These are phyloP conservation scores for Glaciozyma martinii DNA, from an alignment of 768 basidiomycete species.

Conservation along the genomic window DNA sequence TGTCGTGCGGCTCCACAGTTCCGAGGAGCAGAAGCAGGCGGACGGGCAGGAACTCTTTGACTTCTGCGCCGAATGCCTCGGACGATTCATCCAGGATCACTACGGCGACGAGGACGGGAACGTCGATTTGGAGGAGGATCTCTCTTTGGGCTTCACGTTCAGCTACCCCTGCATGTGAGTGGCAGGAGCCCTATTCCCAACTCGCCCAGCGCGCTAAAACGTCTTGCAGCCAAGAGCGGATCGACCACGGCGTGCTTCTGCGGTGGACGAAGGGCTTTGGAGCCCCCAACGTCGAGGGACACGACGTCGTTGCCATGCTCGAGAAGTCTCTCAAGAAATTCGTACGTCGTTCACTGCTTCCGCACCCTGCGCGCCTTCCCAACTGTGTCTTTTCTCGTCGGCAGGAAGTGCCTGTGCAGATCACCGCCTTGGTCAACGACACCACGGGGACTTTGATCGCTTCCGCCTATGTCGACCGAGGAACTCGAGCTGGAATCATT, in stretches of 20 bases:
- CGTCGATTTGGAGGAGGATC: slow-evolving; percentile 40
- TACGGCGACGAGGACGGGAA: slow-evolving; percentile 45
- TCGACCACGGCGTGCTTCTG: slow-evolving; percentile 88
- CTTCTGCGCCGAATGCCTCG: slow-evolving; percentile 90
- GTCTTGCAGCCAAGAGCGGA: slow-evolving; percentile 65
- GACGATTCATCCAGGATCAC: slow-evolving; percentile 75
- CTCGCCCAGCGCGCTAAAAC: background rate
- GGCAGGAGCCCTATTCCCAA: background rate
- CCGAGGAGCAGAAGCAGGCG: slow-evolving; percentile 95
- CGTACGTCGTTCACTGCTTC: slow-evolving; percentile 44
- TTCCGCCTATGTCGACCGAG: slow-evolving; percentile 85
- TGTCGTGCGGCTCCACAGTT: slow-evolving; percentile 29
- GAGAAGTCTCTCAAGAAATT: slow-evolving; percentile 64
- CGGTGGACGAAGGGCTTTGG: slow-evolving; percentile 99
- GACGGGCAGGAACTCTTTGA: slow-evolving; percentile 95
- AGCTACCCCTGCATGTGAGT: slow-evolving; percentile 81
- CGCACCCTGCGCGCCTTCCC: background rate
- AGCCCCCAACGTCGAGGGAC: slow-evolving; percentile 78
- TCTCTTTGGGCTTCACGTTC: slow-evolving; percentile 96
- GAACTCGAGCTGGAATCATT: slow-evolving; percentile 86
- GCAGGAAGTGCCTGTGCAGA: slow-evolving; percentile 69
- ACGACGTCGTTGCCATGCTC: slow-evolving; percentile 91
- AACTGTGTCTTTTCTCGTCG: background rate
- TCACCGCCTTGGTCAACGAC: slow-evolving; percentile 90
- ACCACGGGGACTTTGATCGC: slow-evolving; percentile 97